These are phyloP conservation scores for Picea glauca DNA, from an alignment of 75 land plant genomes.

Conservation along the genomic window DNA sequence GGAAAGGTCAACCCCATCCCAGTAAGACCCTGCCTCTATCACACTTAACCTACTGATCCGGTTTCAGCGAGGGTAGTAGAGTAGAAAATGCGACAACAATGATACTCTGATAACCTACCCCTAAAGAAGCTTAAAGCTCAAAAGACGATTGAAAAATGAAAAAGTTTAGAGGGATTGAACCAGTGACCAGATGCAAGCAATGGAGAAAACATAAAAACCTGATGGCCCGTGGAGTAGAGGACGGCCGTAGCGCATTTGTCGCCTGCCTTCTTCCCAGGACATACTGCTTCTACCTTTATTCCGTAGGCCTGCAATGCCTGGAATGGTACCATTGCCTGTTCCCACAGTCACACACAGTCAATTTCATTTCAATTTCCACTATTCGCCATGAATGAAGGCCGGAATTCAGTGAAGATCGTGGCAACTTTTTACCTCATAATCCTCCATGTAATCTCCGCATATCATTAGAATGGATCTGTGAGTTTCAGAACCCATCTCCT, in stretches of 20 bases:
- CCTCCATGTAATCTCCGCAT: slow-evolving; percentile 91
- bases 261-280: slow-evolving; percentile 91
- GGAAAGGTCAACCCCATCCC: too few species aligned
- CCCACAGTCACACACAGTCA: not conserved
- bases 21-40: too few species aligned
- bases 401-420: too few species aligned
- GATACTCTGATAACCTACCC: too few species aligned
- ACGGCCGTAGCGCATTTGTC: slow-evolving; percentile 84
- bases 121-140: too few species aligned
- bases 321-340: slow-evolving; percentile 94
- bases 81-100: too few species aligned
- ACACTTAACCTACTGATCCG: too few species aligned
- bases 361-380: too few species aligned
- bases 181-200: too few species aligned
- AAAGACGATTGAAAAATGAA: too few species aligned
- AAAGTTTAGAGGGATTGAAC: too few species aligned
- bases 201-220: slow-evolving; percentile 39
- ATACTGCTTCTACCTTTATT: slow-evolving; percentile 75
- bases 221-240: slow-evolving; percentile 62
- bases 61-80: too few species aligned
- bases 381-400: slow-evolving; percentile 1
- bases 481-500: slow-evolving; percentile 9
- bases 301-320: slow-evolving; percentile 90
- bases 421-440: slow-evolving; percentile 68
- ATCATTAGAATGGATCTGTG: slow-evolving; percentile 58